A percentile compares a stretch with the other conserved stretches of the same genome.
Conservation (phyloP, 2,329 filamentous ascomycete genomes). For the Penicillium sp. region DNA sequence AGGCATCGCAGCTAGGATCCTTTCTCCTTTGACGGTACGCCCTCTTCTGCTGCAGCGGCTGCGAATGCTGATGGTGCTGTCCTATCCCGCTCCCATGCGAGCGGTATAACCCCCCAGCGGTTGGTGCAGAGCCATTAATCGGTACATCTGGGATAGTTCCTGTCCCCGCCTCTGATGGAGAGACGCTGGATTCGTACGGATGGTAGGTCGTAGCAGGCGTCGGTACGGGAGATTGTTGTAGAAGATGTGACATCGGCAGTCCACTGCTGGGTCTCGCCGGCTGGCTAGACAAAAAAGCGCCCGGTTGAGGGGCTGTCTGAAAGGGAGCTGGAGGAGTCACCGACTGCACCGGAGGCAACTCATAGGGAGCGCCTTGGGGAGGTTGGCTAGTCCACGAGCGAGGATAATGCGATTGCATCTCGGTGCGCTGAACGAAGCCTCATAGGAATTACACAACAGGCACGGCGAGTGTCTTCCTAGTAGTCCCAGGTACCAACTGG, state of each 20-base stretch:
- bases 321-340: conserved; percentile 38
- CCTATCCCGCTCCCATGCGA: conserved; percentile 50
- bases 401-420: conserved; percentile 42
- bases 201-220: conserved; percentile 37
- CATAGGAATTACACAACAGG: conserved; percentile 22
- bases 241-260: conserved; percentile 47
- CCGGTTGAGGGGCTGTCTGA: conserved; percentile 29
- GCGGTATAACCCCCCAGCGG: conserved; percentile 37
- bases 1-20: conserved; percentile 97
- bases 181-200: conserved; percentile 47
- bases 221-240: conserved; percentile 39
- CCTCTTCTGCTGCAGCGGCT: conserved; percentile 78
- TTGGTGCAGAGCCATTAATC: conserved; percentile 46
- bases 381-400: conserved; percentile 33
- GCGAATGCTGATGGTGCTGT: conserved; percentile 59
- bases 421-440: conserved; percentile 23
- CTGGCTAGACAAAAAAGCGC: conserved; percentile 41
- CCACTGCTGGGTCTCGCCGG: conserved; percentile 46
- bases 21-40: conserved; percentile 95
- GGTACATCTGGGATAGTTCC: conserved; percentile 42
- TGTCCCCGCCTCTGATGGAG: conserved; percentile 43
- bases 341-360: conserved; percentile 42
- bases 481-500: background rate
- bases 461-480: background rate
- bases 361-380: conserved; percentile 35